phyloP scores from a whole-genome alignment of 176 grass and related monocot genomes.

The Otatea glauca region DNA sequence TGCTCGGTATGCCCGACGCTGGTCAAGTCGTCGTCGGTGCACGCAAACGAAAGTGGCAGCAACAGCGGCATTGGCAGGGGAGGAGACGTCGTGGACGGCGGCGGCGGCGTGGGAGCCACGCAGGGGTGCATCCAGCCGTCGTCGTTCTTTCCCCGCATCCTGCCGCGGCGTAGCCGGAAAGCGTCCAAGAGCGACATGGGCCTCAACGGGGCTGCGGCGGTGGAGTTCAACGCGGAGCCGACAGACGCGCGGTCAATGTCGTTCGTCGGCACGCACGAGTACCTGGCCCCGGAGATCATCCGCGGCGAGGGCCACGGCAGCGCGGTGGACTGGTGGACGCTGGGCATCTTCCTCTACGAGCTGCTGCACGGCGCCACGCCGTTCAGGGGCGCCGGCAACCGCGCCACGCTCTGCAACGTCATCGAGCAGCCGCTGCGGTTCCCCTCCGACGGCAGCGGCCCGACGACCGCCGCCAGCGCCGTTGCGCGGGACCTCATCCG shows the following conservation, averaged over 20 bases:
- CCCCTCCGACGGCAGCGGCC: conserved; percentile 26
- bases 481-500: conserved; percentile 41
- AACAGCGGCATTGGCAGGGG: not conserved
- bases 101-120: not conserved
- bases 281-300: conserved; percentile 78
- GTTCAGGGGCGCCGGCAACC: conserved; percentile 77
- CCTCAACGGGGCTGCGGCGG: conserved; percentile 36
- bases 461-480: not conserved
- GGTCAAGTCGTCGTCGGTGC: conserved; percentile 46
- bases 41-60: not conserved
- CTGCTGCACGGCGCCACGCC: conserved; percentile 69
- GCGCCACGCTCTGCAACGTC: conserved; percentile 75
- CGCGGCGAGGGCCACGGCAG: conserved; percentile 80
- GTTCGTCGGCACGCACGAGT: conserved; percentile 81
- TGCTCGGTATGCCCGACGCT: conserved; percentile 54
- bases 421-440: conserved; percentile 76
- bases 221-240: conserved; percentile 82
- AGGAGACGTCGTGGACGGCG: not conserved
- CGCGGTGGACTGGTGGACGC: conserved; percentile 83
- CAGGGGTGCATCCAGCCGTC: conserved; percentile 38
- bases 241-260: conserved; percentile 80
- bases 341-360: conserved; percentile 79
- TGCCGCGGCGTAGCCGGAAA: conserved; percentile 43
- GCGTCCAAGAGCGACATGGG: conserved; percentile 37
- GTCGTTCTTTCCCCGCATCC: conserved; percentile 45